Percentiles rank a stretch among this genome's conserved stretches.
Conservation (phyloP, 805 yeast genomes). For the Zygotorulaspora danielsina region DNA sequence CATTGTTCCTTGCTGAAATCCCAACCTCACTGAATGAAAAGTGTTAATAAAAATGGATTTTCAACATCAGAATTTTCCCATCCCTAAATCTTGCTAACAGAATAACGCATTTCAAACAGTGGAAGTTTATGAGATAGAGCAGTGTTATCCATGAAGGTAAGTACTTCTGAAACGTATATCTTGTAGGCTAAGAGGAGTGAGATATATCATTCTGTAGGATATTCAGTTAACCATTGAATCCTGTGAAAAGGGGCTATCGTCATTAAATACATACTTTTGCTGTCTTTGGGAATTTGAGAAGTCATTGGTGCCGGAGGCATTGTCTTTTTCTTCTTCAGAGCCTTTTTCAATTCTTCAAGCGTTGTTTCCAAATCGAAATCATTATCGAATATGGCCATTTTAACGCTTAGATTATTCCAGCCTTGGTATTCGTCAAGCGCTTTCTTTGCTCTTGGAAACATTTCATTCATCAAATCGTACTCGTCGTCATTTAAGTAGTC, state of each 20-base stretch:
- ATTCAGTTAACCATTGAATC: not conserved
- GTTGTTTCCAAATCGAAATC: slow-evolving; percentile 47
- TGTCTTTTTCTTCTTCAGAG: slow-evolving; percentile 28
- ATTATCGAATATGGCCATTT: slow-evolving; percentile 50
- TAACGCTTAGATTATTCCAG: slow-evolving; percentile 42
- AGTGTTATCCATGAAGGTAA: not conserved
- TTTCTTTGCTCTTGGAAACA: slow-evolving; percentile 44
- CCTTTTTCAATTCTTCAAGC: slow-evolving; percentile 37
- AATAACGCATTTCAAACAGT: slow-evolving; percentile 3
- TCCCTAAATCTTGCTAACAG: slow-evolving; percentile 1
- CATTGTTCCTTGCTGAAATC: slow-evolving; percentile 10
- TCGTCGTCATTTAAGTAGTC: slow-evolving; percentile 37
- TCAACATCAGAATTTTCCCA: slow-evolving; percentile 1
- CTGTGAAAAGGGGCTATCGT: not conserved
- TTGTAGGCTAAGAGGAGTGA: not conserved
- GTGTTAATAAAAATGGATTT: slow-evolving; percentile 12
- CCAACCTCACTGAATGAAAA: slow-evolving; percentile 11
- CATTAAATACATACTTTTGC: slow-evolving; percentile 45
- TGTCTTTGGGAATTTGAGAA: slow-evolving; percentile 21
- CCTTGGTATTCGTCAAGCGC: slow-evolving; percentile 41
- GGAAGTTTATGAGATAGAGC: not conserved
- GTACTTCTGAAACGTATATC: not conserved
- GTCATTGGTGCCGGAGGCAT: not conserved
- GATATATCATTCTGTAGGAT: slow-evolving; percentile 1
- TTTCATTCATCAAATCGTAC: slow-evolving; percentile 40